Conservation (phyloP, 176 grass and related monocot species). For the Carex kokanica region DNA sequence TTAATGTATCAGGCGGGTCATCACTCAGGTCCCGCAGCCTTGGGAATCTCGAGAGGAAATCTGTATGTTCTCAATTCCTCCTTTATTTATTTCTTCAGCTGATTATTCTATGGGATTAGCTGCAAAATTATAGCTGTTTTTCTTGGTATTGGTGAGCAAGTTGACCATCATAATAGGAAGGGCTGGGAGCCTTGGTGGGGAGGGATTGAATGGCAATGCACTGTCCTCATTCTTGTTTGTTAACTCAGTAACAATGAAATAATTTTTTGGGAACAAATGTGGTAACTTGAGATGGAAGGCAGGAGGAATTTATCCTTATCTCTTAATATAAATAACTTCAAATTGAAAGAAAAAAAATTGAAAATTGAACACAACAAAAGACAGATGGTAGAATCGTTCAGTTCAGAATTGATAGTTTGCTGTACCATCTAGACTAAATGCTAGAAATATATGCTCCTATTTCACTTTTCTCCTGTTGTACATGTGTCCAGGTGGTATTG, state of each 20-base stretch:
- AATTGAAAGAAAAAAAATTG: neutral
- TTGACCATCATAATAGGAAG: neutral
- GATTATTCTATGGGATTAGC: neutral
- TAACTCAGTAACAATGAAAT: neutral
- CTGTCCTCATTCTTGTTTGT: neutral
- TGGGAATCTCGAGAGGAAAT: constrained; percentile 47
- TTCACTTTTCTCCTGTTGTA: constrained; percentile 7
- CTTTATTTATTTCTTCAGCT: constrained; percentile 12
- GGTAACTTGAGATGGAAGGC: neutral
- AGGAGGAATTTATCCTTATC: neutral
- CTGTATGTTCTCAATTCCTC: constrained; percentile 56
- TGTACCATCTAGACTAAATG: neutral
- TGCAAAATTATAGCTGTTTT: neutral
- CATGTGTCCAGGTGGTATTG: constrained; percentile 55
- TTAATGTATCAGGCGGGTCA: constrained; percentile 28
- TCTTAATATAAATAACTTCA: neutral
- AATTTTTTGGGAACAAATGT: neutral
- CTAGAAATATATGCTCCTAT: neutral
- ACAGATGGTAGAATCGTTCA: neutral
- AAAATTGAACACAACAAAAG: constrained; percentile 3
- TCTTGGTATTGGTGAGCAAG: neutral
- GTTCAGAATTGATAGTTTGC: neutral
- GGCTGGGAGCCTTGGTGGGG: neutral
- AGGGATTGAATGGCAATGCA: neutral
- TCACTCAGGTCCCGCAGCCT: constrained; percentile 43